Conservation (phyloP, 345 rosid genomes). For the Euclidium syriacum region DNA sequence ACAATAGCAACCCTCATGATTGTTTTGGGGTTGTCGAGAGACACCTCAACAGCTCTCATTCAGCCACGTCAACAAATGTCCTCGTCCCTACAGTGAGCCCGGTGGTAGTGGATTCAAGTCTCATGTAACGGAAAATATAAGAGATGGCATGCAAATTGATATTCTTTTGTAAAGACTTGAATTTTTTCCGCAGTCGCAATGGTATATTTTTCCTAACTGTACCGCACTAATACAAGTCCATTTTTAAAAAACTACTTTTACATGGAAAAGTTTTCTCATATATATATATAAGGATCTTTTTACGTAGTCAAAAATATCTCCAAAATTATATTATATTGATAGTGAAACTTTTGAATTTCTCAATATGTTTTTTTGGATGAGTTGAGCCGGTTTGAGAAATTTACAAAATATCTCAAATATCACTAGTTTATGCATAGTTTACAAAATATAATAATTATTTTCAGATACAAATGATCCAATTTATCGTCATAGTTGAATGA, state of each 20-base stretch:
- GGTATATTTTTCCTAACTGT: conserved; percentile 15
- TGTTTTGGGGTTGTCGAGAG: neutral
- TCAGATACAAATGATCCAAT: no score
- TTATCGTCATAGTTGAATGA: no score
- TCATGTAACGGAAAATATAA: conserved; percentile 6
- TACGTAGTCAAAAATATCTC: conserved; percentile 10
- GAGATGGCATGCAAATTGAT: conserved; percentile 17
- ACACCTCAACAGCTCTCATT: neutral
- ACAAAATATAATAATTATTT: no score
- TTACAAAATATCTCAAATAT: no score
- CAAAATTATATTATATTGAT: conserved; percentile 3
- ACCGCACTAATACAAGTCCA: conserved; percentile 16
- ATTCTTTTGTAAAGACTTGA: conserved; percentile 8
- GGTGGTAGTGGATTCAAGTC: neutral
- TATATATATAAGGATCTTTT: neutral
- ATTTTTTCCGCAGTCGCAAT: conserved; percentile 2
- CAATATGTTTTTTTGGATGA: no score
- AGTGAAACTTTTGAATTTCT: neutral
- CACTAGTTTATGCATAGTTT: no score
- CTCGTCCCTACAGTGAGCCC: neutral
- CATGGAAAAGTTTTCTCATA: neutral
- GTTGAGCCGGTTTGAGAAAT: no score
- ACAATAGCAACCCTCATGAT: conserved; percentile 15
- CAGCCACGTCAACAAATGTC: neutral
- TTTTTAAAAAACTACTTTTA: neutral